phyloP scores from a whole-genome alignment of 805 yeast species.

The Saccharomycodes ludwigii region DNA sequence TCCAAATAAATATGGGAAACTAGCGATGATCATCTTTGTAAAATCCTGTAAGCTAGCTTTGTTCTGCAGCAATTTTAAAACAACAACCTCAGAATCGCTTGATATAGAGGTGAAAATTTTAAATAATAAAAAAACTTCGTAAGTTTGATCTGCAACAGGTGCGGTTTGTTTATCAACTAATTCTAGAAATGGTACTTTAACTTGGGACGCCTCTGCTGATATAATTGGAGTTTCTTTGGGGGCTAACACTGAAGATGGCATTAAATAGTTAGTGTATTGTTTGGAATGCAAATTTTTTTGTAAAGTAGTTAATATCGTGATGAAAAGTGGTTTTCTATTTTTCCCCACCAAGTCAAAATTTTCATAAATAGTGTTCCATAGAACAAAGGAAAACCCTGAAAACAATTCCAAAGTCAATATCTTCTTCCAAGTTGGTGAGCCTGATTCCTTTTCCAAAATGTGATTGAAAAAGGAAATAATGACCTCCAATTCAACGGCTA shows the following conservation, averaged over 20 bases:
- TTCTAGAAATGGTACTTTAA: constrained; percentile 52
- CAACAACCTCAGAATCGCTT: constrained; percentile 54
- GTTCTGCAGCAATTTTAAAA: constrained; percentile 28
- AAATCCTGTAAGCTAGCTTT: constrained; percentile 9
- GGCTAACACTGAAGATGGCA: constrained; percentile 23
- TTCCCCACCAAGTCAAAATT: constrained; percentile 43
- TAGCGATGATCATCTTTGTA: constrained; percentile 21
- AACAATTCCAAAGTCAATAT: constrained; percentile 64
- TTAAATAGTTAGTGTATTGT: constrained; percentile 22
- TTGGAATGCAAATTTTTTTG: constrained; percentile 22
- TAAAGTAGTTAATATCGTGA: constrained; percentile 38
- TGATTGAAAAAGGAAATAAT: constrained; percentile 66
- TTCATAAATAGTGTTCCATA: constrained; percentile 40
- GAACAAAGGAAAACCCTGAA: constrained; percentile 38
- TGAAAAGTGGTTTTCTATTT: constrained; percentile 48
- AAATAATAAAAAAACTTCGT: constrained; percentile 46
- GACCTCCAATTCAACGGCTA: constrained; percentile 73
- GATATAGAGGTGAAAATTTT: constrained; percentile 40
- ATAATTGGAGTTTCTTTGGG: constrained; percentile 23
- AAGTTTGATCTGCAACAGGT: constrained; percentile 53
- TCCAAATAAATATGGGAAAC: constrained; percentile 29
- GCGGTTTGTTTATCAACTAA: constrained; percentile 72
- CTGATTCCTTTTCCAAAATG: constrained; percentile 44
- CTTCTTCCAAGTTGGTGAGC: constrained; percentile 58
- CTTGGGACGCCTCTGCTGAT: constrained; percentile 30